phyloP scores from a whole-genome alignment of 2,329 filamentous ascomycete species.

The Calcarisporium arbuscula region DNA sequence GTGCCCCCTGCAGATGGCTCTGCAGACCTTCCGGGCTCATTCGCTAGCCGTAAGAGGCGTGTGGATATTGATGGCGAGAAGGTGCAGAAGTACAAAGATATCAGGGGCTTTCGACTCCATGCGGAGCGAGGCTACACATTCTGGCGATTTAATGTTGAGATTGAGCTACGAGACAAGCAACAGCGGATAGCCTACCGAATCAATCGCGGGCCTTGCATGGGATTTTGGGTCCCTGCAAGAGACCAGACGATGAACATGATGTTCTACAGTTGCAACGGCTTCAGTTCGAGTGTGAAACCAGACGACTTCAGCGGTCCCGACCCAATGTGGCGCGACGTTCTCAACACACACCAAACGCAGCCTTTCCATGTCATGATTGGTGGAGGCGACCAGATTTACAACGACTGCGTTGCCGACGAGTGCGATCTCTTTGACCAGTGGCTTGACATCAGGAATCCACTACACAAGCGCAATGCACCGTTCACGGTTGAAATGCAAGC shows the following conservation, averaged over 20 bases:
- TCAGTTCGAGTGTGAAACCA: slow-evolving; percentile 72
- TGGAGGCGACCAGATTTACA: slow-evolving; percentile 95
- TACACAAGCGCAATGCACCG: slow-evolving; percentile 70
- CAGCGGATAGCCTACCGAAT: slow-evolving; percentile 91
- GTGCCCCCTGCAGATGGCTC: slow-evolving; percentile 32
- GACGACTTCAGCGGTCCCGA: slow-evolving; percentile 85
- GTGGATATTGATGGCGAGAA: slow-evolving; percentile 69
- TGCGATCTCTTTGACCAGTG: slow-evolving; percentile 75
- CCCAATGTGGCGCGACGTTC: slow-evolving; percentile 91
- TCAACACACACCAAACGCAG: slow-evolving; percentile 83
- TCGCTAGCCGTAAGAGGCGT: slow-evolving; percentile 46
- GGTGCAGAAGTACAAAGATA: slow-evolving; percentile 72
- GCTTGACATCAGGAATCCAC: slow-evolving; percentile 72
- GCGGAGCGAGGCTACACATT: slow-evolving; percentile 85
- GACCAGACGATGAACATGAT: slow-evolving; percentile 95
- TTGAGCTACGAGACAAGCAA: slow-evolving; percentile 73
- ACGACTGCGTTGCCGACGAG: slow-evolving; percentile 73
- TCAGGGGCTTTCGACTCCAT: slow-evolving; percentile 76
- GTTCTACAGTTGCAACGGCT: slow-evolving; percentile 98
- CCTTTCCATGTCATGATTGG: slow-evolving; percentile 99
- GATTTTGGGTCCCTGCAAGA: slow-evolving; percentile 88
- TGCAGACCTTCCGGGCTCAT: slow-evolving; percentile 45
- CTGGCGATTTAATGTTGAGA: slow-evolving; percentile 93
- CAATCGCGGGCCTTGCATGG: slow-evolving; percentile 80
- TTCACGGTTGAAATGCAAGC: slow-evolving; percentile 79